These are phyloP conservation scores for Debaryomyces maramus DNA, from an alignment of 805 yeast genomes.

Conservation along the genomic window DNA sequence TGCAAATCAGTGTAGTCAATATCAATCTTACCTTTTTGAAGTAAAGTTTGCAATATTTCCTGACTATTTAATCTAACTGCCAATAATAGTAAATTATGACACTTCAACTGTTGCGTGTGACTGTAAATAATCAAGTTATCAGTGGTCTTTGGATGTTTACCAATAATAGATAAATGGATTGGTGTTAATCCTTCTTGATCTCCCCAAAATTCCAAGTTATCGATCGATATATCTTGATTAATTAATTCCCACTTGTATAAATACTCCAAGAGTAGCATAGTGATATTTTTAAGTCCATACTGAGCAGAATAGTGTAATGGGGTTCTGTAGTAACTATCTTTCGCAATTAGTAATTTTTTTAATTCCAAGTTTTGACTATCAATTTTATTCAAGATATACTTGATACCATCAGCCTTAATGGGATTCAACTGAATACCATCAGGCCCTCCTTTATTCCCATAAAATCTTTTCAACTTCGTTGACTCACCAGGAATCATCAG, in stretches of 20 bases:
- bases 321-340: conserved; percentile 76
- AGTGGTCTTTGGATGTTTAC: conserved; percentile 78
- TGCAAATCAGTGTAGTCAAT: conserved; percentile 62
- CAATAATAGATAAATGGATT: conserved; percentile 76
- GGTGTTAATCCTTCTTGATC: conserved; percentile 82
- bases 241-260: conserved; percentile 61
- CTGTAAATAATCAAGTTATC: conserved; percentile 54
- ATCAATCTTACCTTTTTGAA: conserved; percentile 58
- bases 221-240: conserved; percentile 50
- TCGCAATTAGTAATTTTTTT: conserved; percentile 48
- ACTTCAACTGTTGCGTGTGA: conserved; percentile 39
- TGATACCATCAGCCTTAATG: conserved; percentile 50
- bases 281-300: conserved; percentile 71
- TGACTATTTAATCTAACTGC: conserved; percentile 69
- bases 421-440: conserved; percentile 62
- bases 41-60: conserved; percentile 52
- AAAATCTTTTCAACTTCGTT: conserved; percentile 48
- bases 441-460: conserved; percentile 36
- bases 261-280: conserved; percentile 55
- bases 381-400: conserved; percentile 56
- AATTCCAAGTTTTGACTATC: conserved; percentile 12
- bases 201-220: conserved; percentile 61
- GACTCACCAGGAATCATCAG: conserved; percentile 43
- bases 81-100: conserved; percentile 59
- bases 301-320: conserved; percentile 90